Conservation (phyloP, 495 filamentous ascomycete genomes). For the Hypoxylon perforatum region DNA sequence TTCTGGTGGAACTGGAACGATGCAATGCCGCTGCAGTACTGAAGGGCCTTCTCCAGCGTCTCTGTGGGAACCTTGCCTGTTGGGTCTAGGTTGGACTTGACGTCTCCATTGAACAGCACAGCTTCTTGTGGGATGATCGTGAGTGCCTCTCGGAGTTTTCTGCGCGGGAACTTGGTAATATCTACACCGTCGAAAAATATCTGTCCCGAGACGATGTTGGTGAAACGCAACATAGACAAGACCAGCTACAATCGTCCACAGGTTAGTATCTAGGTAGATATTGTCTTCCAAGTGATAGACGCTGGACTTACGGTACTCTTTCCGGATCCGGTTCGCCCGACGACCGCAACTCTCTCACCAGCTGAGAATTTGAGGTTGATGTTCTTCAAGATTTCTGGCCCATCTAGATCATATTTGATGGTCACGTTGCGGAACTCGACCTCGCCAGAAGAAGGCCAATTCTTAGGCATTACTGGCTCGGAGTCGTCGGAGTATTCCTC, state of each 20-base stretch:
- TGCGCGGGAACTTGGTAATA: slow-evolving; percentile 58
- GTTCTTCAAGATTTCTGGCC: slow-evolving; percentile 61
- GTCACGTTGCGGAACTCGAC: slow-evolving; percentile 63
- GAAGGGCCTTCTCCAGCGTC: slow-evolving; percentile 54
- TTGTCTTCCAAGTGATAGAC: background rate
- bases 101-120: slow-evolving; percentile 63
- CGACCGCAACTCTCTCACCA: slow-evolving; percentile 65
- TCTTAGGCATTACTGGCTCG: slow-evolving; percentile 46
- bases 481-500: slow-evolving; percentile 42
- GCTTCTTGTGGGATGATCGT: slow-evolving; percentile 69
- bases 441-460: slow-evolving; percentile 60
- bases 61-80: slow-evolving; percentile 55
- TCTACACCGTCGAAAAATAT: slow-evolving; percentile 66
- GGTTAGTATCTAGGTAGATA: slow-evolving; percentile 25
- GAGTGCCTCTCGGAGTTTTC: slow-evolving; percentile 61
- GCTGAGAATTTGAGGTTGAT: slow-evolving; percentile 62
- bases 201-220: slow-evolving; percentile 58
- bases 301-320: slow-evolving; percentile 61
- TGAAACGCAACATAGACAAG: slow-evolving; percentile 65
- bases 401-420: slow-evolving; percentile 59
- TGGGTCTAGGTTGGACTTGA: slow-evolving; percentile 62
- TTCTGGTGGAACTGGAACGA: slow-evolving; percentile 56
- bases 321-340: slow-evolving; percentile 69
- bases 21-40: slow-evolving; percentile 56
- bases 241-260: slow-evolving; percentile 48